Base-by-base conservation (phyloP, 2,329 filamentous ascomycete genomes). In the Pseudomassariella vexata region DNA sequence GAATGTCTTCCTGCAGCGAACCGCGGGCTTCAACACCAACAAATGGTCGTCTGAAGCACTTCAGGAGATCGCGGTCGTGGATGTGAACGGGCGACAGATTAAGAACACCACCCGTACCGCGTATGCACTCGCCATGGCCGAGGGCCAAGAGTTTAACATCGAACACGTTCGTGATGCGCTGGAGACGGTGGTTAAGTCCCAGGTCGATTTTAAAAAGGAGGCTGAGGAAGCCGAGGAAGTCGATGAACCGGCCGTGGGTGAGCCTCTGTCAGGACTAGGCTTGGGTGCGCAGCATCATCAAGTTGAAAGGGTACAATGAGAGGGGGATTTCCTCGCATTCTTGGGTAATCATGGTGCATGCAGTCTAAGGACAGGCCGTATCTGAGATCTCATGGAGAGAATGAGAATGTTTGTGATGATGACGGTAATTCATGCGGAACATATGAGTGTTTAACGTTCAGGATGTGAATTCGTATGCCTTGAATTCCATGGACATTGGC, bases 161-260 rank as follows among this genome's bases (percentile, higher is more conserved):
- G 30, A 34, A 5, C 35, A 37, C 12, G 26, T 37, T n/a, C 30
- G 30, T 4, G 37, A 39, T 21, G 37, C 36, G 10, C 26, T 39
- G 12, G 28, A 36, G 10, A 39, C 37, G 17, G 34, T 39, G 7
- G 10, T 15, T 4, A 29, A 39, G 16, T 39, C 36, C 19, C 23
- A 30, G 30, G 24, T 14, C 3, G 33, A 39, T 16, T 36, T 39
- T 19, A 26, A 27, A 11, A 10, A 19, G 17, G 15, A 24, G 31
- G 32, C 30, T 7, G 19, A 30, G 24, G 25, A 22, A 22, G 16
- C 22, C 28, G 9, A 11, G 22, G 22, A 16, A 19, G 18, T n/a
- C 21, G 21, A 23, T 23, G 21, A 23, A 9, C n/a, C 21, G 21
- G 21, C 21, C 21, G 21, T 9, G 9, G 21, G 21, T 9, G 21